Conservation (phyloP, 345 rosid species). For the Arabidopsis arenosa region DNA sequence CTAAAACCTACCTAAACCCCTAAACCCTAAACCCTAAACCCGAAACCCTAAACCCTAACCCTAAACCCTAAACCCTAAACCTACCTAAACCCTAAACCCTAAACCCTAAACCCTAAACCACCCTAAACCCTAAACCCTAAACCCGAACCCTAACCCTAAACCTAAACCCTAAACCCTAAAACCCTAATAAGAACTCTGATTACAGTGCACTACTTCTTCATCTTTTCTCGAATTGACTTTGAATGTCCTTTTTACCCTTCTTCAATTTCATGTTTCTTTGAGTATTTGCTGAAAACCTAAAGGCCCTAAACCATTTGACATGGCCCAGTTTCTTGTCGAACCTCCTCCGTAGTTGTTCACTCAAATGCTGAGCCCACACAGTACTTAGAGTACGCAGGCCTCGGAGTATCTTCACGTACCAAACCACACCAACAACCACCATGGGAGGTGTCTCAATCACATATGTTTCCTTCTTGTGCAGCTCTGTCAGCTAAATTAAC, state of each 20-base stretch:
- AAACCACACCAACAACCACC: neutral
- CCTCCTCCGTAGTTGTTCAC: neutral
- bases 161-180: slow-evolving; percentile 25
- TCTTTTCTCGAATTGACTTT: neutral
- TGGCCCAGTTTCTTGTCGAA: neutral
- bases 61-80: too few species aligned
- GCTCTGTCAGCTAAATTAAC: neutral
- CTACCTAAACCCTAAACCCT: slow-evolving; percentile 39
- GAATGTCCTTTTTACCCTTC: neutral
- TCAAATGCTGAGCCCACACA: neutral
- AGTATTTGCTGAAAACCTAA: neutral
- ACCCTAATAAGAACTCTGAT: slow-evolving; percentile 1
- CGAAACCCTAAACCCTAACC: too few species aligned
- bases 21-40: too few species aligned
- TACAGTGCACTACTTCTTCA: neutral
- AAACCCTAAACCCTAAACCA: slow-evolving; percentile 36
- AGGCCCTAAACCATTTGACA: too few species aligned
- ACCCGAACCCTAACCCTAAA: slow-evolving; percentile 41
- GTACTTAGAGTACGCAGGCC: neutral
- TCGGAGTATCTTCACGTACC: neutral
- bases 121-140: slow-evolving; percentile 36
- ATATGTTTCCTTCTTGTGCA: neutral
- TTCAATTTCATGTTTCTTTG: neutral
- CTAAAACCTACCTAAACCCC: too few species aligned
- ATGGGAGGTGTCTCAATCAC: neutral